Conservation (phyloP, 140 eudicot genomes). For the Anethum foeniculum region DNA sequence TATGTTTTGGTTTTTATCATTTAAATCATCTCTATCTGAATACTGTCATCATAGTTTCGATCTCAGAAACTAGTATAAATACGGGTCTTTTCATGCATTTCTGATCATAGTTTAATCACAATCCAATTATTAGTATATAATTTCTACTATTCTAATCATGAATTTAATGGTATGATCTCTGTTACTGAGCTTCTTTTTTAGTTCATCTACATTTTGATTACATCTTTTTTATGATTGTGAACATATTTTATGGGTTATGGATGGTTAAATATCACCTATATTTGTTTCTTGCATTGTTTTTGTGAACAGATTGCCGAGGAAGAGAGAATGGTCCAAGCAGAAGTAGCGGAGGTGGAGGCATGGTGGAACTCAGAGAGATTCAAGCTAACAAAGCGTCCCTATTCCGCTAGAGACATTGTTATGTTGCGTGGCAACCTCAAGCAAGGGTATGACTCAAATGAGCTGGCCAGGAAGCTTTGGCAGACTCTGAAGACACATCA, state of each 20-base stretch:
- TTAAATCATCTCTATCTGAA: background rate
- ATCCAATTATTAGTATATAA: background rate
- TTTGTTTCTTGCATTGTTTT: background rate
- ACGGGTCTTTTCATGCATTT: slow-evolving; percentile 21
- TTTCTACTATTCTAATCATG: slow-evolving; percentile 63
- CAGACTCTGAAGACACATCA: slow-evolving; percentile 80
- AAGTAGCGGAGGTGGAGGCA: slow-evolving; percentile 88
- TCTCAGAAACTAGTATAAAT: slow-evolving; percentile 39
- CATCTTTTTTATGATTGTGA: background rate
- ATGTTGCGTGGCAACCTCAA: slow-evolving; percentile 74
- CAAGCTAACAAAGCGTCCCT: slow-evolving; percentile 64
- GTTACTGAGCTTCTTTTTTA: background rate
- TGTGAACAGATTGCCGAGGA: slow-evolving; percentile 72
- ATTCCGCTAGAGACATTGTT: slow-evolving; percentile 77
- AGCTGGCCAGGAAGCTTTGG: slow-evolving; percentile 86
- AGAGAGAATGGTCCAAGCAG: slow-evolving; percentile 79
- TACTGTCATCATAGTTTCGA: background rate
- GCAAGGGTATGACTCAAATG: slow-evolving; percentile 69
- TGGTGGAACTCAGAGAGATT: slow-evolving; percentile 97
- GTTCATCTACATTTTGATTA: background rate
- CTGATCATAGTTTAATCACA: slow-evolving; percentile 15
- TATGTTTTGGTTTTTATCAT: slow-evolving; percentile 14
- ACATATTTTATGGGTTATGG: background rate
- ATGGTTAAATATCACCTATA: background rate
- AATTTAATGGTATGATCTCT: slow-evolving; percentile 57